Evolutionary conservation across 2,329 filamentous ascomycete species (phyloP).

Genomic region (Immersiporthe knoxdaviesiana): DNA sequence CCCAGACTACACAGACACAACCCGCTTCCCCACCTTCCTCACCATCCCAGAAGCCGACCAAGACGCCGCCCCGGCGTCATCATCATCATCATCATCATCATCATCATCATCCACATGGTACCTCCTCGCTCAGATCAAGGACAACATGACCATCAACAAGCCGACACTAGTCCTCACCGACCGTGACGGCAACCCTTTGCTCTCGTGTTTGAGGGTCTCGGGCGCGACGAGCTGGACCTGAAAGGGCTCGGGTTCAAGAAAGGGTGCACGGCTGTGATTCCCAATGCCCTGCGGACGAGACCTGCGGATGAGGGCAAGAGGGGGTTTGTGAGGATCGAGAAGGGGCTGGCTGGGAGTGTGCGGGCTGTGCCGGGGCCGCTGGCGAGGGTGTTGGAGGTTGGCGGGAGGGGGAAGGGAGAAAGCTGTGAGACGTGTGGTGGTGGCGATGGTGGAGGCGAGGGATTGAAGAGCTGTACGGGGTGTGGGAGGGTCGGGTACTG

Average conservation of each 20-base stretch:
- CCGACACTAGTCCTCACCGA: conserved; percentile 52
- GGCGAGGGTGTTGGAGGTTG: conserved; percentile 37
- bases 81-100: conserved; percentile 2
- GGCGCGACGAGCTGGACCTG: conserved; percentile 41
- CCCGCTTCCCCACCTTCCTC: conserved; percentile 41
- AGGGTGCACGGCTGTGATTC: conserved; percentile 45
- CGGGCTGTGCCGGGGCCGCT: conserved; percentile 40
- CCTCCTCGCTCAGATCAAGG: conserved; percentile 50
- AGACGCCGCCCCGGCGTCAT: conserved; percentile 1
- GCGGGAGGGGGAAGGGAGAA: conserved; percentile 31
- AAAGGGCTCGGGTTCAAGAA: conserved; percentile 39
- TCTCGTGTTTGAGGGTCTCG: conserved; percentile 49
- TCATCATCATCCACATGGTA: conserved; percentile 36
- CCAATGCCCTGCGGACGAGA: conserved; percentile 40
- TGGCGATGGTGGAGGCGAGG: conserved; percentile 35
- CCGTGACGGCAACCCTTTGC: conserved; percentile 46
- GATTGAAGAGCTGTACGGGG: conserved; percentile 46
- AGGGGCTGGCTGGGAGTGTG: conserved; percentile 39
- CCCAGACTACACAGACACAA: conserved; percentile 37
- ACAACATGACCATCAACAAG: conserved; percentile 53
- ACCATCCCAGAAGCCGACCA: conserved; percentile 18
- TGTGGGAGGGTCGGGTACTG: conserved; percentile 51
- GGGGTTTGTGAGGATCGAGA: conserved; percentile 43
- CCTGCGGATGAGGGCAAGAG: conserved; percentile 43
- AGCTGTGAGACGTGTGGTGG: conserved; percentile 37